Percentiles rank a stretch among this genome's conserved stretches.
Evolutionary conservation across 2,329 filamentous ascomycete genomes (phyloP).

Genomic region (Epichloe sp.): DNA sequence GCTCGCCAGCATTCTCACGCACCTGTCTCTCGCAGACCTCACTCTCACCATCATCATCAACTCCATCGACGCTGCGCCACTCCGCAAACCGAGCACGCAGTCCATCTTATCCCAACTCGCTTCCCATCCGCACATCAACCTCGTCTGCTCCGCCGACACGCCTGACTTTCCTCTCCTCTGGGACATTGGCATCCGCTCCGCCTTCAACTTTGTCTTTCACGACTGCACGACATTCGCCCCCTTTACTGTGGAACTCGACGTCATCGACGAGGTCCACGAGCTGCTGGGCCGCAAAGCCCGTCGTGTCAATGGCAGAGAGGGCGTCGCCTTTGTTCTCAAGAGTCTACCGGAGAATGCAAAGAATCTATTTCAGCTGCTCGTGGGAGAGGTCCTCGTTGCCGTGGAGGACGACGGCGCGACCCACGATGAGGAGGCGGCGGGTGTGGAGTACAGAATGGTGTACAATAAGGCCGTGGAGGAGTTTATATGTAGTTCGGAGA

Average conservation of each 20-base stretch:
- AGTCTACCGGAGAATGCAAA: slow-evolving; percentile 86
- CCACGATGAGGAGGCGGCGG: slow-evolving; percentile 35
- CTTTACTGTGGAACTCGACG: slow-evolving; percentile 60
- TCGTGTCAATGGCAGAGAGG: slow-evolving; percentile 76
- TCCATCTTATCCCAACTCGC: slow-evolving; percentile 64
- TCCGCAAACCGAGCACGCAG: slow-evolving; percentile 61
- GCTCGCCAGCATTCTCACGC: slow-evolving; percentile 49
- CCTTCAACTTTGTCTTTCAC: slow-evolving; percentile 81
- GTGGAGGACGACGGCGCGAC: slow-evolving; percentile 45
- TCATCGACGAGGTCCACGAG: slow-evolving; percentile 82
- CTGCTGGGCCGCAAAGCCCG: slow-evolving; percentile 70
- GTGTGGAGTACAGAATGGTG: slow-evolving; percentile 78
- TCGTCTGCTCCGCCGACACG: slow-evolving; percentile 75
- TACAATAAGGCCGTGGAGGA: slow-evolving; percentile 95
- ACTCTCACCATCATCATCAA: slow-evolving; percentile 63
- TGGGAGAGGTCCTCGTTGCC: slow-evolving; percentile 68
- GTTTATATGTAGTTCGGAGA: slow-evolving; percentile 93
- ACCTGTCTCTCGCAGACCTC: slow-evolving; percentile 33
- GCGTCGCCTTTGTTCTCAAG: slow-evolving; percentile 80
- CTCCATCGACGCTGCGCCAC: slow-evolving; percentile 67
- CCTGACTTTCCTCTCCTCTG: slow-evolving; percentile 80
- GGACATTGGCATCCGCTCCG: slow-evolving; percentile 73
- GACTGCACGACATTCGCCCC: slow-evolving; percentile 83
- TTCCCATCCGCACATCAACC: slow-evolving; percentile 54
- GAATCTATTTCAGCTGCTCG: slow-evolving; percentile 70